A percentile compares a stretch with the other conserved stretches of the same genome.
phyloP scores from a whole-genome alignment of 352 stramenopile species.

The Pythium periplocum region DNA sequence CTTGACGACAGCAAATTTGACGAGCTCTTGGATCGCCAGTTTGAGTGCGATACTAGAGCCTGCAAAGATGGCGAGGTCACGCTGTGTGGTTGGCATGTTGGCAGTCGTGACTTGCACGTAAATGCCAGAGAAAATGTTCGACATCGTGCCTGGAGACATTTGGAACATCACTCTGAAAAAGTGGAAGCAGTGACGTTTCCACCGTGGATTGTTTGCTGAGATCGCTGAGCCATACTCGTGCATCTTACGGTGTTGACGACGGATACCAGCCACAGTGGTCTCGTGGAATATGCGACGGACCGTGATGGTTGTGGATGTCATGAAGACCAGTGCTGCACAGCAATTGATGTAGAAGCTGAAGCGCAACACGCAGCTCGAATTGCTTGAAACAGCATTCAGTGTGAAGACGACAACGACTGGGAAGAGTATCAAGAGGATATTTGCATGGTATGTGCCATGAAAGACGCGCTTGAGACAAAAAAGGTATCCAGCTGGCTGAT shows the following conservation, averaged over 20 bases:
- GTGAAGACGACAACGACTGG: slow-evolving; percentile 12
- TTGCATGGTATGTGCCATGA: neutral
- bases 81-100: slow-evolving; percentile 11
- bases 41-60: slow-evolving; percentile 27
- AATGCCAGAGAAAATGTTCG: slow-evolving; percentile 12
- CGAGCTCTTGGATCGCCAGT: slow-evolving; percentile 26
- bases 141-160: neutral
- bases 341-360: slow-evolving; percentile 22
- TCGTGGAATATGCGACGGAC: slow-evolving; percentile 18
- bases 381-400: slow-evolving; percentile 3
- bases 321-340: slow-evolving; percentile 15
- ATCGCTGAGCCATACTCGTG: too few species aligned
- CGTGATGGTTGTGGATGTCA: slow-evolving; percentile 15
- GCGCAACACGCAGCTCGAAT: neutral
- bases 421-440: slow-evolving; percentile 4
- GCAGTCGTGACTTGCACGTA: slow-evolving; percentile 24
- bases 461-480: slow-evolving; percentile 14
- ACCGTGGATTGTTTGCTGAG: too few species aligned
- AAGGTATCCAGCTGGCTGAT: slow-evolving; percentile 5
- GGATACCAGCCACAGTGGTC: slow-evolving; percentile 10
- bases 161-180: slow-evolving; percentile 6
- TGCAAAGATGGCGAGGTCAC: slow-evolving; percentile 17
- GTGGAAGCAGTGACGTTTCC: too few species aligned
- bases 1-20: slow-evolving; percentile 20
- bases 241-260: neutral